Evolutionary conservation across 768 basidiomycete species (phyloP), one percentile per base, ranked within the genome.

Genomic region (Boletus bicolor): DNA sequence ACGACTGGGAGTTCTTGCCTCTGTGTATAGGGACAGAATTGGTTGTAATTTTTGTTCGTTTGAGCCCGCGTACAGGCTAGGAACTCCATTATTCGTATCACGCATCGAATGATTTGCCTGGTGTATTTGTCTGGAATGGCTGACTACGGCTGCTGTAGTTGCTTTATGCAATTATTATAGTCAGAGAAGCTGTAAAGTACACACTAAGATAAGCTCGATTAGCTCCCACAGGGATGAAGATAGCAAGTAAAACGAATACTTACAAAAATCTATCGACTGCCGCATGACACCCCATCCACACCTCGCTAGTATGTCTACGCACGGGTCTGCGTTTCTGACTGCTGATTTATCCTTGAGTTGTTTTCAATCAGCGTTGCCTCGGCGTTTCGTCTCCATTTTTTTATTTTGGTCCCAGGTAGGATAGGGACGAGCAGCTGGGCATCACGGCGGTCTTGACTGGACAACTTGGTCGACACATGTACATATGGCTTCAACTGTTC

Each of bases 401-500:
- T 66, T 4, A 68, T 51, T 47, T 64, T 64, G 9, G 60, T 68
- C 28, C 66, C 68, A 14, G 61, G 59, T 14, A 63, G 14, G n/a
- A 69, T 28, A 15, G 68, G 68, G 21, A 62, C 56, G 28, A 70
- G 58, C 11, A 68, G 57, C 14, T 70, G 66, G 24, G 64, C 61
- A 44, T 69, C 62, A 5, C 65, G 66, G 4, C 67, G 55, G 54
- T 71, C 59, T 51, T 56, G 63, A 36, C 34, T 32, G 2, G 67
- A 52, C 37, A 70, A 34, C 48, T 60, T 65, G 32, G 67, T 61
- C 5, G 64, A 63, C 2, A 55, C 57, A 30, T 70, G 67, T 11
- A 70, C 69, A 15, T 70, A 70, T 42, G 68, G 65, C 49, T 59
- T 71, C 44, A 70, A 30, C 68, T 70, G 32, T 45, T 24, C 14